Evolutionary conservation across 805 yeast species (phyloP).

Genomic region (Schizosaccharomyces osmophilus): DNA sequence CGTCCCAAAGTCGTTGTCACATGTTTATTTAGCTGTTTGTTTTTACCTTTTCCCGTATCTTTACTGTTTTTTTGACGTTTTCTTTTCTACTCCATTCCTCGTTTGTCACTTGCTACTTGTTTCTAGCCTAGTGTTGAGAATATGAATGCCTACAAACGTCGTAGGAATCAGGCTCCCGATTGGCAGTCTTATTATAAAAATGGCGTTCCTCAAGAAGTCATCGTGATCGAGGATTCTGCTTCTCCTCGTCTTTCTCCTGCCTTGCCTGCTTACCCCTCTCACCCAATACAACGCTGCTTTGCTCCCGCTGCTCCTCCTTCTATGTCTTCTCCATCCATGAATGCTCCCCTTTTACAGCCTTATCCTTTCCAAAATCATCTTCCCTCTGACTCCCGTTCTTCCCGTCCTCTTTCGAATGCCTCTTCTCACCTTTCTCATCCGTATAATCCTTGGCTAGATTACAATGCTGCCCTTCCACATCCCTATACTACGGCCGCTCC

Average conservation of each 20-base stretch:
- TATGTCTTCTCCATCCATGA: neutral
- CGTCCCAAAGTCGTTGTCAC: no score
- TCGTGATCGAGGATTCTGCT: conserved; percentile 14
- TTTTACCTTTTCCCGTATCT: no score
- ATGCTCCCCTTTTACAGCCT: neutral
- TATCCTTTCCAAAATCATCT: no score
- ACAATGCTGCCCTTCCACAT: neutral
- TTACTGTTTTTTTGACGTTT: no score
- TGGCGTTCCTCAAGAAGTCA: conserved; percentile 13
- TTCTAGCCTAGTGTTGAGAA: neutral
- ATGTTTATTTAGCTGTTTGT: no score
- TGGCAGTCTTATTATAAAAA: conserved; percentile 14
- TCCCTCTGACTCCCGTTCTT: no score
- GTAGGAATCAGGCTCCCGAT: conserved; percentile 8
- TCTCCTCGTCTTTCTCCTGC: conserved; percentile 5
- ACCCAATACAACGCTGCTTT: neutral
- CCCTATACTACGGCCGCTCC: neutral
- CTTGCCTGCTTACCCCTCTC: neutral
- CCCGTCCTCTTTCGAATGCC: neutral
- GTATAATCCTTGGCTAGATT: neutral
- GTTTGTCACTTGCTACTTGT: no score
- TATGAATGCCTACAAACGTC: conserved; percentile 2
- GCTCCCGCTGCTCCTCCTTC: neutral
- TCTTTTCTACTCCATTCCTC: no score
- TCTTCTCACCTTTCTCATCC: neutral